phyloP scores from a whole-genome alignment of 2,329 filamentous ascomycete species.

The Amphichorda felina region DNA sequence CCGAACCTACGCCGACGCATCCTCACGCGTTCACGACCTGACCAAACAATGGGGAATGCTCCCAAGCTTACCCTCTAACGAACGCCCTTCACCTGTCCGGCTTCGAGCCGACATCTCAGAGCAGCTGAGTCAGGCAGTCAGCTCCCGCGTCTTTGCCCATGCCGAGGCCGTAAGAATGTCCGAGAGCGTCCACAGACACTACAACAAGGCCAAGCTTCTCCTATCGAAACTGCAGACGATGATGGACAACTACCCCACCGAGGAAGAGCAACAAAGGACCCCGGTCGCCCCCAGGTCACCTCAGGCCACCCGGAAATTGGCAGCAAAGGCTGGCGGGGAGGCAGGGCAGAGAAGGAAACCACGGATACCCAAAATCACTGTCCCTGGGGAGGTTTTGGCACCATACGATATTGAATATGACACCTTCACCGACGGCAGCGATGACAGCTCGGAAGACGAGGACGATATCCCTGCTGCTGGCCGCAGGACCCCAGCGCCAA shows the following conservation, averaged over 20 bases:
- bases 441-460: conserved; percentile 40
- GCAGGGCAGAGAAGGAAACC: conserved; percentile 7
- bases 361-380: conserved; percentile 43
- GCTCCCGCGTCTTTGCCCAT: conserved; percentile 44
- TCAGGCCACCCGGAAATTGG: conserved; percentile 37
- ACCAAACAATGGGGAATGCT: conserved; percentile 45
- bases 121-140: conserved; percentile 39
- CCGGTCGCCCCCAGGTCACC: conserved; percentile 41
- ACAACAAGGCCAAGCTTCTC: conserved; percentile 46
- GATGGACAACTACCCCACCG: conserved; percentile 46
- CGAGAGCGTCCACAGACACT: conserved; percentile 51
- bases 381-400: conserved; percentile 53
- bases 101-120: conserved; percentile 50
- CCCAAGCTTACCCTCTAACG: conserved; percentile 31
- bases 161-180: conserved; percentile 52
- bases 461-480: conserved; percentile 24
- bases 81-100: conserved; percentile 33
- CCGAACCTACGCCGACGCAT: conserved; percentile 42
- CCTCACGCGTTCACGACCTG: conserved; percentile 40
- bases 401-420: conserved; percentile 55
- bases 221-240: conserved; percentile 46
- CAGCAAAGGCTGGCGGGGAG: conserved; percentile 29
- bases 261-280: conserved; percentile 32
- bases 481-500: conserved; percentile 20
- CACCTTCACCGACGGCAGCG: conserved; percentile 39